Evolutionary conservation across 371 early-diverging fungal genomes (phyloP).

Genomic region (Mucor racemosus): DNA sequence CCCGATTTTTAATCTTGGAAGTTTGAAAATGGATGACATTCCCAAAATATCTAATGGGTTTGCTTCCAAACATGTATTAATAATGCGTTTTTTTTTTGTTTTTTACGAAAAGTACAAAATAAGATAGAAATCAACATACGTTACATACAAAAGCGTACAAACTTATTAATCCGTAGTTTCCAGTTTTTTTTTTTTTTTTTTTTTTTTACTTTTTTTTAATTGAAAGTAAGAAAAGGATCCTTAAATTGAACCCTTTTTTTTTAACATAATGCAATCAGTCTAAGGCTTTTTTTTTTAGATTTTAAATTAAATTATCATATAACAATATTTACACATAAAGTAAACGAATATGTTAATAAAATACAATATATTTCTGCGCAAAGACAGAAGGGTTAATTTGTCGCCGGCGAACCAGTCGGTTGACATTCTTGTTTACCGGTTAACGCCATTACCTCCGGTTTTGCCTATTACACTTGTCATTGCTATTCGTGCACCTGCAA

Average conservation of each 20-base stretch:
- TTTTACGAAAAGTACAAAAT: too few species aligned
- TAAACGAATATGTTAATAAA: neutral
- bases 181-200: neutral
- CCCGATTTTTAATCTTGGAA: neutral
- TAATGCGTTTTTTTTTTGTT: too few species aligned
- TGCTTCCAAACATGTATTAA: too few species aligned
- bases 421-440: conserved; percentile 1
- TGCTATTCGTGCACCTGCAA: too few species aligned
- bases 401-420: conserved; percentile 2
- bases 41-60: too few species aligned
- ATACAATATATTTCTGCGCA: too few species aligned
- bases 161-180: conserved; percentile 1
- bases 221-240: neutral
- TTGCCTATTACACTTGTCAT: neutral
- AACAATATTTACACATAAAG: neutral
- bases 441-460: neutral
- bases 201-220: neutral
- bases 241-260: conserved; percentile 1
- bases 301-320: too few species aligned
- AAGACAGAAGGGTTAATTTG: neutral
- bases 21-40: too few species aligned
- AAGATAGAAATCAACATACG: neutral
- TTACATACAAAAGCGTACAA: neutral
- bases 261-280: neutral
- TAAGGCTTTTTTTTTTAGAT: too few species aligned